Base-by-base conservation (phyloP, 176 grass and related monocot genomes). In the Zoysia japonica region DNA sequence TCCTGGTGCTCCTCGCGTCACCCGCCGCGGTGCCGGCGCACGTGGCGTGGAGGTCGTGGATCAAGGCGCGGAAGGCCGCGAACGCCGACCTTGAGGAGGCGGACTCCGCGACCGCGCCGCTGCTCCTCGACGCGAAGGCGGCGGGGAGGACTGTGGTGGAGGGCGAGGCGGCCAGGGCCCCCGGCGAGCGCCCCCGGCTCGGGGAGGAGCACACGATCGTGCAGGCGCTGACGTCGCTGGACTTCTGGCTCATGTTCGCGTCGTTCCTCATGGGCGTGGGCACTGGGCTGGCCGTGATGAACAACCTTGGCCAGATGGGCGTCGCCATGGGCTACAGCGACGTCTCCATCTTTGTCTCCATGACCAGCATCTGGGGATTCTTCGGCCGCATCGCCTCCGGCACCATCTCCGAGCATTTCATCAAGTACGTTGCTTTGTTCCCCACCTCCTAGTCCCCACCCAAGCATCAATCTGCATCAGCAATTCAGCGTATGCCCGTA, bases 221-320 rank as follows among this genome's bases (percentile, higher is more conserved):
- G 72, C 84, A 99, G 79, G 82, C 90, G 75, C 53, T 92, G 44
- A 78, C 42, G 38, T 89, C 92, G 17, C 15, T 85, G 2, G 96
- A 98, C 19, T 98, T 98, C 80, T 98, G 96, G 96, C 67, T 98
- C 13, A 72, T 98, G 67, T 98, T 98, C 80, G 11, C 88, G 11
- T 98, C 96, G 11, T 95, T 98, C 76, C 78, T 98, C 0, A 83
- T 91, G 85, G 96, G 96, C 3, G 96, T 98, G 0, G 96, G 96
- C 48, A 95, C 96, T 49, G 96, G 96, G 46, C 82, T 98, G 6
- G 81, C 92, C 39, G 96, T 98, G 49, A 98, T 98, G 88, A 98
- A 98, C 90, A 98, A 98, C 78, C 80, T 98, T 69, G 96, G 96
- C 37, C 96, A 98, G 88, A 95, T 98, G 88, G 96, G 96, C 35